A percentile compares a stretch with the other conserved stretches of the same genome.
phyloP scores from a whole-genome alignment of 768 basidiomycete species.

The Mycena filopes region DNA sequence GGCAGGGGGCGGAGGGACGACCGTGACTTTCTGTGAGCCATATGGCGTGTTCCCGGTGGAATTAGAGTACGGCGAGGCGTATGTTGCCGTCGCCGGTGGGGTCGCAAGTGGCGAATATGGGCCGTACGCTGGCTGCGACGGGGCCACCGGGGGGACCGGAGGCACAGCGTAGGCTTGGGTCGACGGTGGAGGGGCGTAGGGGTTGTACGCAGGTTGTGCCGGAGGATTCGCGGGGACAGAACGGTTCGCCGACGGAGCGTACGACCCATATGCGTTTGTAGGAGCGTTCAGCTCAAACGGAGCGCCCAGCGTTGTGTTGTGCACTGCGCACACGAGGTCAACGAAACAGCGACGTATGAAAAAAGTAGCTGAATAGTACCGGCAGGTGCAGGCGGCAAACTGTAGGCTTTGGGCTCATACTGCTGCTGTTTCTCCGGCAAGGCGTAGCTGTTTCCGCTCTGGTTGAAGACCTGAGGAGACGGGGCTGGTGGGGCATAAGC shows the following conservation, averaged over 20 bases:
- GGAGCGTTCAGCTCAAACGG: slow-evolving; percentile 22
- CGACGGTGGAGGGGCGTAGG: slow-evolving; percentile 47
- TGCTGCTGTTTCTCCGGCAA: slow-evolving; percentile 19
- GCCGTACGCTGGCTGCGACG: slow-evolving; percentile 30
- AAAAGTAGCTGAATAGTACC: slow-evolving; percentile 4
- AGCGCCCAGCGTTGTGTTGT: slow-evolving; percentile 30
- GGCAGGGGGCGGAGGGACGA: slow-evolving; percentile 47
- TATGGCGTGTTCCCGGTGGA: slow-evolving; percentile 32
- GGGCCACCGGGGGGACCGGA: slow-evolving; percentile 26
- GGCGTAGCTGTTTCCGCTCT: not conserved
- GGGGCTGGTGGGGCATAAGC: slow-evolving; percentile 9
- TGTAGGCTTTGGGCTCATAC: slow-evolving; percentile 15
- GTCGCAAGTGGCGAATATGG: slow-evolving; percentile 33
- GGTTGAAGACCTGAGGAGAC: not conserved
- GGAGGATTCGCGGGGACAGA: slow-evolving; percentile 28
- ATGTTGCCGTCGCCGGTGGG: slow-evolving; percentile 36
- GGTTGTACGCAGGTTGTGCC: slow-evolving; percentile 40
- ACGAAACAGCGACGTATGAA: not conserved
- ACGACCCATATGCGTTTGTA: slow-evolving; percentile 17
- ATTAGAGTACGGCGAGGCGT: slow-evolving; percentile 40
- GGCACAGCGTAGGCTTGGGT: slow-evolving; percentile 39
- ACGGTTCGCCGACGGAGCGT: slow-evolving; percentile 22
- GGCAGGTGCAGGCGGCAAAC: not conserved
- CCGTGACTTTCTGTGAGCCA: slow-evolving; percentile 33
- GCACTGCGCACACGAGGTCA: slow-evolving; percentile 6